Evolutionary conservation across 2,329 filamentous ascomycete genomes (phyloP).

Genomic region (Sodiomyces alkalinus): DNA sequence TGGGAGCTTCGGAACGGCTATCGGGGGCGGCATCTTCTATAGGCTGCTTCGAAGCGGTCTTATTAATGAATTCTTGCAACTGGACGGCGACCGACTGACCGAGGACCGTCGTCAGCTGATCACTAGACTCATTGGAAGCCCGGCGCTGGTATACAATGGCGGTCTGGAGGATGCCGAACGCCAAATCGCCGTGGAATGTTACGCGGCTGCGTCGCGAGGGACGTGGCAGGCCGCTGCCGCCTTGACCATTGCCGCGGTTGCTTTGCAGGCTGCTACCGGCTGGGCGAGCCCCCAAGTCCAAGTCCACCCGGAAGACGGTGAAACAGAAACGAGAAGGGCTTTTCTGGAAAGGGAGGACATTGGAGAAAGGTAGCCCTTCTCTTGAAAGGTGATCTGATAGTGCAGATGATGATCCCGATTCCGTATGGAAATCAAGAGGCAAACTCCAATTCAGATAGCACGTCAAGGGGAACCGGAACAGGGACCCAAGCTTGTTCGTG

Average conservation of each 20-base stretch:
- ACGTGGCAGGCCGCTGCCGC: constrained; percentile 32
- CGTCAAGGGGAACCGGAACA: no score
- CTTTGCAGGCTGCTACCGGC: constrained; percentile 34
- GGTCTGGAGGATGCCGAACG: constrained; percentile 25
- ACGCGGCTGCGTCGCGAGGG: constrained; percentile 26
- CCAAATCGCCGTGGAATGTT: constrained; percentile 29
- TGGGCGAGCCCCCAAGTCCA: constrained; percentile 31
- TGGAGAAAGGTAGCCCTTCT: no score
- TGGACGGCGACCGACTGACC: constrained; percentile 26
- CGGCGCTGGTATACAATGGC: constrained; percentile 30
- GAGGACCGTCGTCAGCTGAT: constrained; percentile 24
- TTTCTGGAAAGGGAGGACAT: constrained; percentile 15
- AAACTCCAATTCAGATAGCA: no score
- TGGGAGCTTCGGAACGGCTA: constrained; percentile 64
- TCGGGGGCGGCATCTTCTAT: constrained; percentile 63
- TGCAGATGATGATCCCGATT: no score
- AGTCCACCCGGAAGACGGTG: constrained; percentile 18
- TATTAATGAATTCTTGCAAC: constrained; percentile 35
- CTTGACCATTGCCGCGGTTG: constrained; percentile 25
- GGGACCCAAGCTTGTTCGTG: no score
- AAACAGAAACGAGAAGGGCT: constrained; percentile 11
- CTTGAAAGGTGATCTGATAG: no score
- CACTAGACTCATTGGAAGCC: constrained; percentile 32
- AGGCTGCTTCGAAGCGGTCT: constrained; percentile 42
- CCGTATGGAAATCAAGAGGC: no score